phyloP scores from a whole-genome alignment of 208 protist species.

The Strigomonas culicis region DNA sequence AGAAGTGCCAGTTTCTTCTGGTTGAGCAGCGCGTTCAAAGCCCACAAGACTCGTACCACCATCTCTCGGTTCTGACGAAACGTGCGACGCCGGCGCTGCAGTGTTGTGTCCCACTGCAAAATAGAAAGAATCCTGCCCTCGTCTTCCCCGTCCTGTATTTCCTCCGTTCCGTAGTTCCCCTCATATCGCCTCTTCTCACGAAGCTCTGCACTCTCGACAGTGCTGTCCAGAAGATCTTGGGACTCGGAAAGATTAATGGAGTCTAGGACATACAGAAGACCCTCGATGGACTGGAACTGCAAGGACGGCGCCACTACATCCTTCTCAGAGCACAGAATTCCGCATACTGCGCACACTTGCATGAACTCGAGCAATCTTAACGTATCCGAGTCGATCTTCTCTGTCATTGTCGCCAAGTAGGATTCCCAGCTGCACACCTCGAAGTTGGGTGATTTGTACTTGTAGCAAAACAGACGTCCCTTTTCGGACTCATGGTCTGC shows the following conservation, averaged over 20 bases:
- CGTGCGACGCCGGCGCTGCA: slow-evolving; percentile 19
- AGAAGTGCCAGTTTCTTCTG: slow-evolving; percentile 78
- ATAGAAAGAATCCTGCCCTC: slow-evolving; percentile 24
- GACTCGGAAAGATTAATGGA: slow-evolving; percentile 37
- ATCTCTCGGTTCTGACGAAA: slow-evolving; percentile 51
- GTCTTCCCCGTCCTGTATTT: slow-evolving; percentile 14
- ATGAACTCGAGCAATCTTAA: slow-evolving; percentile 69
- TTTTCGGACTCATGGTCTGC: slow-evolving; percentile 13
- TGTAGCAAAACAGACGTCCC: slow-evolving; percentile 59
- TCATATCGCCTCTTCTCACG: slow-evolving; percentile 5
- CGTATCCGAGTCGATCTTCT: slow-evolving; percentile 27
- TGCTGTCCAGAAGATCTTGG: slow-evolving; percentile 12
- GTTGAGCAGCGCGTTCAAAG: slow-evolving; percentile 67
- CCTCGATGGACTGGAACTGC: slow-evolving; percentile 79
- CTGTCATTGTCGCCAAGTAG: slow-evolving; percentile 48
- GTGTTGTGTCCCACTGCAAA: slow-evolving; percentile 26
- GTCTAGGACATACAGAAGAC: slow-evolving; percentile 60
- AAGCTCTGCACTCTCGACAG: slow-evolving; percentile 14
- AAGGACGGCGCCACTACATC: slow-evolving; percentile 61
- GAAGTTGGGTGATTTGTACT: slow-evolving; percentile 44
- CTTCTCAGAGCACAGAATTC: slow-evolving; percentile 65
- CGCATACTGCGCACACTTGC: slow-evolving; percentile 51
- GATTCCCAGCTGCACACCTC: slow-evolving; percentile 62
- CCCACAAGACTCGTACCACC: slow-evolving; percentile 57
- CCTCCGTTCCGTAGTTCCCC: not conserved